phyloP scores from a whole-genome alignment of 352 stramenopile genomes.

The Saprolegnia diclina region DNA sequence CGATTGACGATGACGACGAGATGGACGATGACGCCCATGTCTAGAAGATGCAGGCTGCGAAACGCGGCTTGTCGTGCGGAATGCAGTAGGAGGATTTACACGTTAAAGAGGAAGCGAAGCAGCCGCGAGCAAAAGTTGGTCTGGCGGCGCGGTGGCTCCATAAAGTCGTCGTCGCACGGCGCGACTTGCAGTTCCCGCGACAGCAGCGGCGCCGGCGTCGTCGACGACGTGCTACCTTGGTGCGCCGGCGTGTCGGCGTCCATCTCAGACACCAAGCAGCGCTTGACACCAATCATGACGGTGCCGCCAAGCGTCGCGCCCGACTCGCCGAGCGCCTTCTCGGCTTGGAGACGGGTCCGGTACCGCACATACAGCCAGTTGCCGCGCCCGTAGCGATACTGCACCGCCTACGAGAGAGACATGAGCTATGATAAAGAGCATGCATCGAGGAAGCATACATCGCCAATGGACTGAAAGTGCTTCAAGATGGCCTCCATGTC shows the following conservation, averaged over 20 bases:
- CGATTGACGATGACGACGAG: not conserved
- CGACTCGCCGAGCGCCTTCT: constrained; percentile 73
- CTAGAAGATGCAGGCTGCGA: not conserved
- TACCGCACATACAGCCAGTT: constrained; percentile 83
- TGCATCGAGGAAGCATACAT: constrained; percentile 28
- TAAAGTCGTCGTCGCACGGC: constrained; percentile 67
- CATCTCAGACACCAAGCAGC: constrained; percentile 62
- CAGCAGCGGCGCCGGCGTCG: constrained; percentile 34
- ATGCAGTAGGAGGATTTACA: constrained; percentile 31
- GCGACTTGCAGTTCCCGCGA: constrained; percentile 63
- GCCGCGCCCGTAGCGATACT: constrained; percentile 49
- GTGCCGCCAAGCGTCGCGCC: constrained; percentile 50
- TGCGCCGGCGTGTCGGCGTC: constrained; percentile 53
- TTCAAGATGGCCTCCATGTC: constrained; percentile 60
- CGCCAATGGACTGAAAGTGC: constrained; percentile 68
- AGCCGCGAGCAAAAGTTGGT: constrained; percentile 78
- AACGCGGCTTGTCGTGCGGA: not conserved
- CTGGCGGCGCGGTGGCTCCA: constrained; percentile 63
- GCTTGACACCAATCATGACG: constrained; percentile 80
- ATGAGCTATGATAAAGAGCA: not conserved
- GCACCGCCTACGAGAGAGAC: constrained; percentile 35
- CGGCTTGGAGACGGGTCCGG: constrained; percentile 66
- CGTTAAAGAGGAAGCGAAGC: constrained; percentile 82
- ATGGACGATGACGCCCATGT: not conserved
- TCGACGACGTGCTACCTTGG: constrained; percentile 43